A percentile compares a stretch with the other conserved stretches of the same genome.
phyloP scores from a whole-genome alignment of 805 yeast species.

The Hanseniaspora occidentalis region DNA sequence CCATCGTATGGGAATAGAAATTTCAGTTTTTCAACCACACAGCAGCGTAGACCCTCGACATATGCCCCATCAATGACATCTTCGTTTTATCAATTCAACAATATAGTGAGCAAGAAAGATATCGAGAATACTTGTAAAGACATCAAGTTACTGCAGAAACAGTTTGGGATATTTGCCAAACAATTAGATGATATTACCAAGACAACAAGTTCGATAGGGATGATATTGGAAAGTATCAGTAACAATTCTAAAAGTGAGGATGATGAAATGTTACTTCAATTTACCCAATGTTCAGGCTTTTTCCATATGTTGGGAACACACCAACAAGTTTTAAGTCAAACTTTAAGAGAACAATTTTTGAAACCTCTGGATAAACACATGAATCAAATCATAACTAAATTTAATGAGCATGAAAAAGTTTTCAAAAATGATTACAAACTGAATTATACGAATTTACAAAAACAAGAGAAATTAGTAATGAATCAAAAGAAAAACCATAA shows the following conservation, averaged over 20 bases:
- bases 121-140: constrained; percentile 36
- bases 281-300: constrained; percentile 62
- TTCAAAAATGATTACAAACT: constrained; percentile 43
- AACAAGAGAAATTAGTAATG: constrained; percentile 48
- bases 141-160: constrained; percentile 35
- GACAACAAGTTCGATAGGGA: constrained; percentile 62
- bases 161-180: constrained; percentile 34
- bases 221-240: constrained; percentile 48
- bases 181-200: constrained; percentile 28
- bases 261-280: constrained; percentile 41
- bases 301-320: constrained; percentile 69
- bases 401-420: constrained; percentile 34
- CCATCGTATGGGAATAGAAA: constrained; percentile 3
- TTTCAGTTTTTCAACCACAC: constrained; percentile 8
- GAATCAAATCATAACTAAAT: constrained; percentile 31
- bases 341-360: constrained; percentile 42
- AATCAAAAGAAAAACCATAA: constrained; percentile 47
- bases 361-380: constrained; percentile 37
- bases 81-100: constrained; percentile 38
- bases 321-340: constrained; percentile 52
- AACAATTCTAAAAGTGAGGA: constrained; percentile 51
- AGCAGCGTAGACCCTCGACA: constrained; percentile 27
- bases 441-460: constrained; percentile 39
- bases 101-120: constrained; percentile 50
- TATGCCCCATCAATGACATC: constrained; percentile 28